These are phyloP conservation scores for Myriosclerotinia scirpicola DNA, from an alignment of 2,329 filamentous ascomycete species.

Conservation along the genomic window DNA sequence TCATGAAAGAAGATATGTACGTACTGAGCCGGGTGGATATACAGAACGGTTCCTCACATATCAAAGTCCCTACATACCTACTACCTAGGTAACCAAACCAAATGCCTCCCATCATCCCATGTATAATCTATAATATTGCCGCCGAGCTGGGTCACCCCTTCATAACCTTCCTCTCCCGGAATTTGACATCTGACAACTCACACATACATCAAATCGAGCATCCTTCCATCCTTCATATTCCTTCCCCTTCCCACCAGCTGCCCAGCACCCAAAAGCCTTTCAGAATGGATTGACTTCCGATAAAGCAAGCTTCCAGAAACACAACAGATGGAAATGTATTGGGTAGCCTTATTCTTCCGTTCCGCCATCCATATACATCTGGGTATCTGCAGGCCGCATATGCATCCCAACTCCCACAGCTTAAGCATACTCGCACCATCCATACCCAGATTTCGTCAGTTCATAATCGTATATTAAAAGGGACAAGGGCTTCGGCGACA, in stretches of 20 bases:
- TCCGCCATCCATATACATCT: neutral
- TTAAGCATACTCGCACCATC: neutral
- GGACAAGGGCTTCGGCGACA: constrained; percentile 11
- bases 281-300: neutral
- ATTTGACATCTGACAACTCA: constrained; percentile 11
- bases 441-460: neutral
- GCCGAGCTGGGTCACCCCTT: constrained; percentile 15
- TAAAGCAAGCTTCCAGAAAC: neutral
- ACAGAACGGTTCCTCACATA: neutral
- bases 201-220: neutral
- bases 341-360: neutral
- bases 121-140: neutral
- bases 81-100: neutral
- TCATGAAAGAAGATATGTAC: constrained; percentile 8
- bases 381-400: constrained; percentile 5
- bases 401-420: neutral
- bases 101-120: too few relatives aligned
- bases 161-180: neutral
- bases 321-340: neutral
- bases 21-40: neutral
- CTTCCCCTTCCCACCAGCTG: neutral
- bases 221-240: neutral
- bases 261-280: neutral
- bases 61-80: neutral
- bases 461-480: constrained; percentile 2